Percentiles rank a stretch among this genome's conserved stretches.
Conservation (phyloP, 805 yeast genomes). For the Lipomyces yamadae region DNA sequence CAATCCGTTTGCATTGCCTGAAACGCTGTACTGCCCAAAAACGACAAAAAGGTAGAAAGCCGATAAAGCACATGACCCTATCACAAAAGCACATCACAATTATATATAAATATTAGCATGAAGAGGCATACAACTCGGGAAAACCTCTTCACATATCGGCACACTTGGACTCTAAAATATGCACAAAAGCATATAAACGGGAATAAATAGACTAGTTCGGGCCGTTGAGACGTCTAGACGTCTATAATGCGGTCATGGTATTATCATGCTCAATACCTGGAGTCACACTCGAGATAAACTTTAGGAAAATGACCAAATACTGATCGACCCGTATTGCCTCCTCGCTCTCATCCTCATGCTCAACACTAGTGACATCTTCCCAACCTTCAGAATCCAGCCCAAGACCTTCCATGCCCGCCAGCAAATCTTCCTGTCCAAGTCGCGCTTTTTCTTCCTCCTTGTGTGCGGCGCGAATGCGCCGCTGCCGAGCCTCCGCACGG, state of each 20-base stretch:
- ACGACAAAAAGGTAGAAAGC: conserved; percentile 3
- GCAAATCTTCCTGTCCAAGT: conserved; percentile 24
- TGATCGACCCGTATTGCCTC: conserved; percentile 84
- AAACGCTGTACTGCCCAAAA: conserved; percentile 1
- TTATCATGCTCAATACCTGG: conserved; percentile 98
- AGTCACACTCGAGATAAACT: conserved; percentile 94
- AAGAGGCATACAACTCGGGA: conserved; percentile 3
- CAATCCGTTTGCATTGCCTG: not conserved
- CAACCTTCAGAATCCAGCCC: conserved; percentile 42
- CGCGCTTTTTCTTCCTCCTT: conserved; percentile 13
- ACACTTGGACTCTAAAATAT: not conserved
- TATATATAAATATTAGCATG: not conserved
- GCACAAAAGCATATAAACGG: not conserved
- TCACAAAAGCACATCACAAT: not conserved
- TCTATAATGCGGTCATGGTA: conserved; percentile 85
- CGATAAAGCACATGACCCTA: not conserved
- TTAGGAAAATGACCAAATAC: conserved; percentile 83
- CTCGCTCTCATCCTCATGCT: conserved; percentile 56
- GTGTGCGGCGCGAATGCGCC: conserved; percentile 23
- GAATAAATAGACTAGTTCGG: not conserved
- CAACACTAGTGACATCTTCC: conserved; percentile 37
- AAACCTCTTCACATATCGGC: conserved; percentile 1
- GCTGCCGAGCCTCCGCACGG: conserved; percentile 56
- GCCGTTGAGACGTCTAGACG: conserved; percentile 5
- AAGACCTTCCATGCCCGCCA: conserved; percentile 44